phyloP scores from a whole-genome alignment of 169 alveolate genomes.

The Cryptosporidium ubiquitum region DNA sequence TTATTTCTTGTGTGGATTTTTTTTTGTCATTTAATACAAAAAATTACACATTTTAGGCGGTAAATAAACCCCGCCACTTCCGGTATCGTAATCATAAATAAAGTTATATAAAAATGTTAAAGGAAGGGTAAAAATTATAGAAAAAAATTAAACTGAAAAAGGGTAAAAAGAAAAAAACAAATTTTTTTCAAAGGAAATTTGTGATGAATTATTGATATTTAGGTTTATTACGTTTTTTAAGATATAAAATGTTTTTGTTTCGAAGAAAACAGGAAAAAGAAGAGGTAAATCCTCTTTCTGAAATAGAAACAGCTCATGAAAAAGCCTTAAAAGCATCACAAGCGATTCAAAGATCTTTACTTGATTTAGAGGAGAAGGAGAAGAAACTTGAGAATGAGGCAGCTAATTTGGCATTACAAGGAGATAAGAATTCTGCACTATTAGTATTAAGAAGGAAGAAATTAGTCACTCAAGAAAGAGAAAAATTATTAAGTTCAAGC shows the following conservation, averaged over 20 bases:
- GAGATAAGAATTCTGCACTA: conserved; percentile 59
- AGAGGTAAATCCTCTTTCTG: conserved; percentile 33
- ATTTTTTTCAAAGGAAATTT: neutral
- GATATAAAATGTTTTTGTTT: conserved; percentile 55
- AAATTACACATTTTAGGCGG: neutral
- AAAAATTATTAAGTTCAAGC: conserved; percentile 43
- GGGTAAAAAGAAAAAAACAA: neutral
- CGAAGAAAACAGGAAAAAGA: conserved; percentile 44
- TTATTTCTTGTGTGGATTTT: neutral
- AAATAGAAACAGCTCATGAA: conserved; percentile 49
- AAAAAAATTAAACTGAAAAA: neutral
- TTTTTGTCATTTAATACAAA: neutral
- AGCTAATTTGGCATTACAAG: conserved; percentile 67
- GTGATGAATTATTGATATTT: neutral
- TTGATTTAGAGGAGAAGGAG: conserved; percentile 62
- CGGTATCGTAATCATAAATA: neutral
- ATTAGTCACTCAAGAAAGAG: conserved; percentile 67
- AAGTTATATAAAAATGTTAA: neutral
- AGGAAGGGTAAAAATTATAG: neutral
- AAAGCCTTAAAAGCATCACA: conserved; percentile 56
- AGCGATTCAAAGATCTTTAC: conserved; percentile 43
- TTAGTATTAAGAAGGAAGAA: conserved; percentile 54
- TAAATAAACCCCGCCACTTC: neutral
- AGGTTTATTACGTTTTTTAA: neutral
- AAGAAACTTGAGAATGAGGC: conserved; percentile 66